These are phyloP conservation scores for Penicillium odoratum DNA, from an alignment of 495 filamentous ascomycete species.

Conservation along the genomic window DNA sequence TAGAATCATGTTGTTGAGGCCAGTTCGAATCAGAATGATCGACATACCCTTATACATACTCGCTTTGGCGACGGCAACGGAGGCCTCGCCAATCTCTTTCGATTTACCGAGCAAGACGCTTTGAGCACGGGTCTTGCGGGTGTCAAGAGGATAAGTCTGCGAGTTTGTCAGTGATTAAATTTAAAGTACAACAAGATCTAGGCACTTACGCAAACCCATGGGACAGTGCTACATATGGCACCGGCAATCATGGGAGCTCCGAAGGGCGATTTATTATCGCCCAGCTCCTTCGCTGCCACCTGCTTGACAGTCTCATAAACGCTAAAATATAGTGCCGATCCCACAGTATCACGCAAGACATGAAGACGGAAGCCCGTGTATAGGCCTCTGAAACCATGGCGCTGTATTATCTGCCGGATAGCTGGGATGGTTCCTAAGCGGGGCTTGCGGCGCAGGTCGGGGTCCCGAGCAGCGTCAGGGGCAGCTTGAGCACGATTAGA, in stretches of 20 bases:
- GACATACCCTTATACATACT: constrained; percentile 54
- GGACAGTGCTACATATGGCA: constrained; percentile 48
- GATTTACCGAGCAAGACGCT: constrained; percentile 47
- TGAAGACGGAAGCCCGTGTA: constrained; percentile 88
- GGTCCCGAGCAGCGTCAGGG: constrained; percentile 53
- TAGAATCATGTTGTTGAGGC: constrained; percentile 52
- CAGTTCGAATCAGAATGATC: constrained; percentile 47
- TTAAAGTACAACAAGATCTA: not conserved
- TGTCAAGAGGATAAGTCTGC: constrained; percentile 51
- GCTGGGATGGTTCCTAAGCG: constrained; percentile 81
- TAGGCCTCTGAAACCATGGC: constrained; percentile 73
- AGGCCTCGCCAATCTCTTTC: constrained; percentile 47
- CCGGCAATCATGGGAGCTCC: constrained; percentile 47
- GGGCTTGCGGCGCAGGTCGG: constrained; percentile 66
- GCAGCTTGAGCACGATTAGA: constrained; percentile 63
- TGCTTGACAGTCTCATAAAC: constrained; percentile 92
- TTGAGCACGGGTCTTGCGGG: constrained; percentile 50
- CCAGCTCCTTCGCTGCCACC: constrained; percentile 61
- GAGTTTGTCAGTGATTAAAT: constrained; percentile 12
- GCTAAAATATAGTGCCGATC: constrained; percentile 87
- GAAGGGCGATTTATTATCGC: constrained; percentile 41
- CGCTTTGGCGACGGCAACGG: constrained; percentile 43
- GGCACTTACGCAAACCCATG: constrained; percentile 48
- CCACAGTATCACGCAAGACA: constrained; percentile 79
- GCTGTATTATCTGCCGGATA: constrained; percentile 72